phyloP scores from a whole-genome alignment of 169 alveolate genomes.

The Amoebophrya sp. region DNA sequence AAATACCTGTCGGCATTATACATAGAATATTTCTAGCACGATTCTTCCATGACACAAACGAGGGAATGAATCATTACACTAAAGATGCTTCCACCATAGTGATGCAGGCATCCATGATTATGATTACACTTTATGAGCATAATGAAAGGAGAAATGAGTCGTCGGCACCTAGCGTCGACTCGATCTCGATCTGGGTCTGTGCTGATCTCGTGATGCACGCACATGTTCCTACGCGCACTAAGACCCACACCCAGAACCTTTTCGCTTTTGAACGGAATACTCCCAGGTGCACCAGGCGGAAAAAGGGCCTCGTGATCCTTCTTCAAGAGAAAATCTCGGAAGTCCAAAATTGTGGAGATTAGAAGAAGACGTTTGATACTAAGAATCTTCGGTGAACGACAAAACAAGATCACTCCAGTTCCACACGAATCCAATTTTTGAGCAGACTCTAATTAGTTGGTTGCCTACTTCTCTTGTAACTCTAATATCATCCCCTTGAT shows the following conservation, averaged over 20 bases:
- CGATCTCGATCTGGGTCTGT: conserved; percentile 73
- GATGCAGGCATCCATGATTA: too few species aligned
- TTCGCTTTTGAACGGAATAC: conserved; percentile 29
- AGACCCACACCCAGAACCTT: conserved; percentile 74
- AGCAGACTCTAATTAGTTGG: not conserved
- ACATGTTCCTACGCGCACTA: conserved; percentile 79
- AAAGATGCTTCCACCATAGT: not conserved
- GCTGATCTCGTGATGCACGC: conserved; percentile 79
- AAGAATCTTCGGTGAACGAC: conserved; percentile 37
- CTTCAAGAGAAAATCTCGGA: not conserved
- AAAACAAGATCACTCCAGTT: not conserved
- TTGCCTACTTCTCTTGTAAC: conserved; percentile 12
- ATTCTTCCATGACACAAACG: too few species aligned
- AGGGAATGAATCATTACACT: too few species aligned
- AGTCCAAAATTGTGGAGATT: not conserved
- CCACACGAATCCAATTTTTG: not conserved
- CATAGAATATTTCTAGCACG: too few species aligned
- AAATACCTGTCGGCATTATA: not conserved
- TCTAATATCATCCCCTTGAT: conserved; percentile 7
- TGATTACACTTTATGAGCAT: too few species aligned
- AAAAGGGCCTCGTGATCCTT: not conserved
- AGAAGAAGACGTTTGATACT: conserved; percentile 26
- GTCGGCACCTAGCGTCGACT: conserved; percentile 75
- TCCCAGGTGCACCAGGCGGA: not conserved
- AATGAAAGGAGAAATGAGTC: not conserved